Evolutionary conservation across 2,329 filamentous ascomycete genomes (phyloP), one percentile per base, ranked within the genome.

Genomic region (Pseudogymnoascus sp.): DNA sequence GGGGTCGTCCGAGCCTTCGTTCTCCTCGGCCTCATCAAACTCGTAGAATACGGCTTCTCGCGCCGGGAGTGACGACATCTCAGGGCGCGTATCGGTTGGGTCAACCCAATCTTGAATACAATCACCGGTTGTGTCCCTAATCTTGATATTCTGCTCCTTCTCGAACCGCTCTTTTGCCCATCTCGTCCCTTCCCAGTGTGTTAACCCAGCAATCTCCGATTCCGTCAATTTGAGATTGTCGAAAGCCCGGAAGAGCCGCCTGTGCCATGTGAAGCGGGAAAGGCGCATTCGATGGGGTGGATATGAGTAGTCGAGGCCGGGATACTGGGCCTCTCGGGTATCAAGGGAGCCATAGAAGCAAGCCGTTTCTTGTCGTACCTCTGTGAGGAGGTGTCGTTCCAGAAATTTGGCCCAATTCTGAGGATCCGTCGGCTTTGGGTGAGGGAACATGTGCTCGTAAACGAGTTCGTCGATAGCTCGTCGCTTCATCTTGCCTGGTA

Each of bases 91-190:
- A 21, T 70, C 59, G 71, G 77, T 75, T 11, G 77, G 79, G 62
- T 82, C 79, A 21, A 85, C 78, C 82, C 82, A 91, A 65, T 83
- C 80, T 3, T 78, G 77, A 64, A 93, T 86, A 23, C 83, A 86
- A 69, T 90, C 86, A 61, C 83, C 83, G 1, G 88, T 87, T 5
- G 89, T 91, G 71, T 93, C 90, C 59, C 78, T 75, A 66, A 93
- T 91, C 31, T 76, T 77, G 64, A 89, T 81, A 36, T 86, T 86
- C 70, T 91, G 87, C 71, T 93, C 89, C 64, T 82, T 81, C 78
- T 93, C 89, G 72, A 86, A 93, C 63, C 89, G 84, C 72, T 92
- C 88, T 72, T 91, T 87, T 66, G 90, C 90, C 89, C 89, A 93
- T 66, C 87, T 86, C 8, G 89, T 93, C 64, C 89, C 89, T 77